Evolutionary conservation across 805 yeast genomes (phyloP).

Genomic region (Tetrapisispora fleetii): DNA sequence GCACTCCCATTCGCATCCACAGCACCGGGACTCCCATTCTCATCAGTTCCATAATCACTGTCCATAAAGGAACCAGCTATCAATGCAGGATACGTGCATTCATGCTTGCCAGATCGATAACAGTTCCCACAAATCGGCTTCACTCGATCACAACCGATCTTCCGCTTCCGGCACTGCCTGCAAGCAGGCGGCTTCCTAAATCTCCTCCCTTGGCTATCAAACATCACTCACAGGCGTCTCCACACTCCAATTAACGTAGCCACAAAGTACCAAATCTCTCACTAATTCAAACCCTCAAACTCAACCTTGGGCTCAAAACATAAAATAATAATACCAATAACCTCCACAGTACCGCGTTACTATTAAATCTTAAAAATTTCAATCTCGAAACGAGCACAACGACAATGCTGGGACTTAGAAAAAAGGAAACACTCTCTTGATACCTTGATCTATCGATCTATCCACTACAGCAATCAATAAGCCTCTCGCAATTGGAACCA

Average conservation of each 20-base stretch:
- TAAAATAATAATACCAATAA: not conserved
- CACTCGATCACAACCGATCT: constrained; percentile 35
- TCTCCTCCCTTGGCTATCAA: constrained; percentile 12
- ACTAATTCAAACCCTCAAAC: no score
- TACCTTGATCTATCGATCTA: no score
- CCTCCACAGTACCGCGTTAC: no score
- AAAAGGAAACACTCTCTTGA: no score
- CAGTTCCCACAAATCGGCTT: constrained; percentile 36
- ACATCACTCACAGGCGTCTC: not conserved
- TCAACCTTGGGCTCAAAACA: not conserved
- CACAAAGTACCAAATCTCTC: no score
- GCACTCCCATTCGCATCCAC: not conserved
- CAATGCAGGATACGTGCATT: constrained; percentile 24
- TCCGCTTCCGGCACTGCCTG: constrained; percentile 26
- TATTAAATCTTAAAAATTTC: no score
- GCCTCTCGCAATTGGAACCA: no score
- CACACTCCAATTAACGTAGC: no score
- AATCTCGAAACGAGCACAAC: no score
- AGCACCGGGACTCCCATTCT: not conserved
- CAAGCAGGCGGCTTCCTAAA: constrained; percentile 26
- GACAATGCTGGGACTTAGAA: no score
- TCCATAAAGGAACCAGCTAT: constrained; percentile 13
- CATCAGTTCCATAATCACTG: constrained; percentile 7
- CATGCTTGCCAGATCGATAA: constrained; percentile 16
- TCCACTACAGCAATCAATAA: no score